Evolutionary conservation across 139 green algal genomes (phyloP), one percentile per base, ranked within the genome.

Genomic region (Gonium pectorale): DNA sequence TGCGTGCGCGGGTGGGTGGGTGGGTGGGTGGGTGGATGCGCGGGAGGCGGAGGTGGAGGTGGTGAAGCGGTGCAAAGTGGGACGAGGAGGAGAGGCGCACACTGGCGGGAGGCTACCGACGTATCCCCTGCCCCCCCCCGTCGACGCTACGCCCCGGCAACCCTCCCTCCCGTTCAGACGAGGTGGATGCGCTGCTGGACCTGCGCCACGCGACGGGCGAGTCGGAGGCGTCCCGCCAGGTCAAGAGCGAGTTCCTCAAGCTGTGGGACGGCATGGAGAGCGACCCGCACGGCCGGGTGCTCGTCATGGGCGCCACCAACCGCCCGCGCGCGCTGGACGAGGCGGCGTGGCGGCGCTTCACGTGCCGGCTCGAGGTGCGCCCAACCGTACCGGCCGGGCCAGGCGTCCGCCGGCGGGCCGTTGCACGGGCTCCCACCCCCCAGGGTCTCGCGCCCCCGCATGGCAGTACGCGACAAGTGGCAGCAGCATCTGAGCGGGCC

Each of bases 251-350:
- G 68, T 77, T 77, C 68, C 27, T 77, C 41, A 8, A 41, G 68
- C 68, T 77, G 29, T 77, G 68, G 68, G 68, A 77, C 43, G 68
- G 68, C 3, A 37, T 77, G 68, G 40, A 60, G 21, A 77, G 68
- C 43, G 41, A 77, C 9, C 27, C 27, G 26, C 21, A 56, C 40
- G 40, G 15, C 27, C 94, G 95, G 29, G 91, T 98, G 31, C 84
- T 96, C 56, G 89, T 97, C 21, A 77, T 97, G 64, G 95, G 77
- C 17, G 93, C 95, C 26, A 98, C 95, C 49, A 98, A 98, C 87
- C 78, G 94, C 0, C 95, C 94, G 0, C 66, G 66, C 0, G 91
- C 90, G 26, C 73, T 98, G 6, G 95, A 97, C 67, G 67, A 90
- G 1, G 95, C 95, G 13, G 87, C 98, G 78, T 78, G 97, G 49